Evolutionary conservation across 2,329 filamentous ascomycete species (phyloP), one percentile per base, ranked within the genome.

Genomic region (Beauveria medogensis): DNA sequence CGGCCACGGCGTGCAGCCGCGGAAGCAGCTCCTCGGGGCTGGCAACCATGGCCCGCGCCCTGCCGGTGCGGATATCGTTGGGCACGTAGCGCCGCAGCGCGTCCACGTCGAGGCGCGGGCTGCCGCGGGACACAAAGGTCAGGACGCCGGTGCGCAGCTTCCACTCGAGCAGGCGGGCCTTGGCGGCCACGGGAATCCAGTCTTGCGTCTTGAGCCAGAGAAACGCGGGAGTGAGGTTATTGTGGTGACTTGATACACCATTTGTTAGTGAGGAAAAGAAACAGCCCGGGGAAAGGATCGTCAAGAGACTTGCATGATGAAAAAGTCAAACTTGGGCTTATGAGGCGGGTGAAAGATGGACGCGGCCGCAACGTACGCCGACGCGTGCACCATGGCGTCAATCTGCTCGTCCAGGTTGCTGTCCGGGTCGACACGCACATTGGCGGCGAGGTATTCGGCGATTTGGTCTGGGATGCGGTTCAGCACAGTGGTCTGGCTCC

Each of bases 321-420:
- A 94, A 72, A 97, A 97, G 71, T 96, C 92, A 70, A 91, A 85
- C 70, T 89, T 92, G 55, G 87, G 78, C 24, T 79, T 72, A 70
- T 92, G 89, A 1, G 79, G 78, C 0, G 83, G 83, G 34, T 82
- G 77, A 66, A 90, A 82, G 0, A 90, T 84, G 1, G 87, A 82
- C 0, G 76, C 72, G 0, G 78, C 72, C 2, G 78, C 77, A 37
- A 80, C 71, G 61, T 76, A 81, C 0, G 82, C 78, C 20, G 78
- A 73, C 0, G 83, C 78, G 65, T 93, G 87, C 53, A 88, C 85
- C 86, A 95, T 91, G 72, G 84, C 80, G 9, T 76, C 77, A 30
- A 78, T 79, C 62, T 71, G 72, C 71, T 81, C 77, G 20, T 81
- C 77, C 12, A 92, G 68, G 59, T 88, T 81, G 0, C 88, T 81